Percentiles rank a stretch among this genome's conserved stretches.
These are phyloP conservation scores for Exophiala sp. DNA, from an alignment of 2,329 filamentous ascomycete species.

Conservation along the genomic window DNA sequence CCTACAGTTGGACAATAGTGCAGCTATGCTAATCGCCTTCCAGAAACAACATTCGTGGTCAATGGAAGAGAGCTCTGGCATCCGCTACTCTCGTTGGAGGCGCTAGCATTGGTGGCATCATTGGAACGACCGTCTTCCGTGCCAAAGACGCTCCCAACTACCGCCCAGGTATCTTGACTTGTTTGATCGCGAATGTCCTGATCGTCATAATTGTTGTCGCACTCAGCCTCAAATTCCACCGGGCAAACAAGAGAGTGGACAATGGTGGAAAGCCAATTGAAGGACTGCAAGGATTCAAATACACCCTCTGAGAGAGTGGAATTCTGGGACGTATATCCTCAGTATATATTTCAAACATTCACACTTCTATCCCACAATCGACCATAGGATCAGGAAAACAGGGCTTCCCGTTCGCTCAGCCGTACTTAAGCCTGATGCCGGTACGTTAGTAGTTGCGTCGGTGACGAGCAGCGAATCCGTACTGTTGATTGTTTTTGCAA, in stretches of 20 bases:
- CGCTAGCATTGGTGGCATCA: not conserved
- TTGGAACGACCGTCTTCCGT: constrained; percentile 61
- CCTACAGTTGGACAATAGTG: not conserved
- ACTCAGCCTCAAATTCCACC: constrained; percentile 16
- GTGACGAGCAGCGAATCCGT: too few relatives aligned
- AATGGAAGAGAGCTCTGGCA: constrained; percentile 72
- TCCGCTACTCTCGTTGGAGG: constrained; percentile 65
- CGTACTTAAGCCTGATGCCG: too few relatives aligned
- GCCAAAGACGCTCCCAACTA: constrained; percentile 34
- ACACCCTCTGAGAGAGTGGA: constrained; percentile 29
- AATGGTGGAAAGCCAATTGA: constrained; percentile 50
- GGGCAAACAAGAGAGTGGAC: constrained; percentile 28
- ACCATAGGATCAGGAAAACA: not conserved
- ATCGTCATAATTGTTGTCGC: constrained; percentile 14
- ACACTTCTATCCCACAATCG: not conserved
- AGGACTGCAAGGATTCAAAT: constrained; percentile 39
- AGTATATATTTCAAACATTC: not conserved
- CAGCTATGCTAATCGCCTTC: not conserved
- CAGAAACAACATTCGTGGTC: constrained; percentile 74
- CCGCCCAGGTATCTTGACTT: constrained; percentile 30
- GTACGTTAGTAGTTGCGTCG: too few relatives aligned
- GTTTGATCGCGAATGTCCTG: constrained; percentile 12
- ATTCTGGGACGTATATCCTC: not conserved
- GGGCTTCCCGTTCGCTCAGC: constrained; percentile 6
- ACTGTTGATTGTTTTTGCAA: too few relatives aligned